Conservation (phyloP, 2,329 filamentous ascomycete genomes). For the Trichoderma afroharzianum region DNA sequence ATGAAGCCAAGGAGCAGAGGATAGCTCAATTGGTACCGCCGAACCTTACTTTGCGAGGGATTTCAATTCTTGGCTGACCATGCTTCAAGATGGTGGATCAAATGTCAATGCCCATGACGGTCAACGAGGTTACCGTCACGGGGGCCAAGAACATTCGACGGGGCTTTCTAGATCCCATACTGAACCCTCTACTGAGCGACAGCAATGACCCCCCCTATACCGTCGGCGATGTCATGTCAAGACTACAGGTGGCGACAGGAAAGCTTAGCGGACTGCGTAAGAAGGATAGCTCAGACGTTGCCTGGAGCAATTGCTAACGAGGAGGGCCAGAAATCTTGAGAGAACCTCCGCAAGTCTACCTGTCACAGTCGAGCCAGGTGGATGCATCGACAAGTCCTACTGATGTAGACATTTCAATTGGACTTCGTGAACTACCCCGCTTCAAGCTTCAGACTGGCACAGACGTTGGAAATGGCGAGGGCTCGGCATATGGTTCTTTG, state of each 20-base stretch:
- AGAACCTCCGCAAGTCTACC: conserved; percentile 73
- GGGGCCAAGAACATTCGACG: conserved; percentile 80
- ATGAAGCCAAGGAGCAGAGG: conserved; percentile 39
- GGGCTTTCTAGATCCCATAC: conserved; percentile 76
- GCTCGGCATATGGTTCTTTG: conserved; percentile 85
- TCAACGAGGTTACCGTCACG: conserved; percentile 80
- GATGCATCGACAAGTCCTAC: conserved; percentile 68
- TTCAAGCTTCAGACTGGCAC: conserved; percentile 92
- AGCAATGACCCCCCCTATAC: conserved; percentile 68
- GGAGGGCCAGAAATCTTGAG: conserved; percentile 73
- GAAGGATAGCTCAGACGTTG: conserved; percentile 22
- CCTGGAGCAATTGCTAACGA: conserved; percentile 25
- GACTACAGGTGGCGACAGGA: conserved; percentile 65
- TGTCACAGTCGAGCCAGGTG: conserved; percentile 69
- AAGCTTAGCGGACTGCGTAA: conserved; percentile 79
- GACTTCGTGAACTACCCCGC: conserved; percentile 75
- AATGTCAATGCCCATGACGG: conserved; percentile 79
- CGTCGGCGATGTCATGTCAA: conserved; percentile 71
- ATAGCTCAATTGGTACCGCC: conserved; percentile 36
- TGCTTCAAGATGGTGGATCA: conserved; percentile 56
- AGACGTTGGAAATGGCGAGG: conserved; percentile 89
- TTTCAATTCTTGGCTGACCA: conserved; percentile 21
- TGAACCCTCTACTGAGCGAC: conserved; percentile 71
- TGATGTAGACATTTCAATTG: conserved; percentile 80
- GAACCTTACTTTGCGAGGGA: background rate